Evolutionary conservation across 2,329 filamentous ascomycete species (phyloP).

Genomic region (Neofusicoccum parvum): DNA sequence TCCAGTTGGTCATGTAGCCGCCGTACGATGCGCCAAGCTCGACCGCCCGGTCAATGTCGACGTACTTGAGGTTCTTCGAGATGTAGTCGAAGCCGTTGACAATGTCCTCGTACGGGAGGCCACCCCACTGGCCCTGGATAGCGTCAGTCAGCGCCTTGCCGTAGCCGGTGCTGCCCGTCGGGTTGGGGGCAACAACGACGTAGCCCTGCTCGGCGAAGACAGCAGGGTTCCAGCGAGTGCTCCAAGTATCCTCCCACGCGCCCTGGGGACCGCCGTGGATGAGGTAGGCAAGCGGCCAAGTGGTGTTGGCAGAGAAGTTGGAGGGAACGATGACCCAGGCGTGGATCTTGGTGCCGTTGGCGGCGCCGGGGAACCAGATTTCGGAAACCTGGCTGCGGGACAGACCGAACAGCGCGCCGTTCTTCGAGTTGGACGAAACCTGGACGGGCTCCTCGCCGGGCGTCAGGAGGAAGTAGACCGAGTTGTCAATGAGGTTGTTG

Average conservation of each 20-base stretch:
- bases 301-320: slow-evolving; percentile 68
- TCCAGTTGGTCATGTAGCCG: slow-evolving; percentile 68
- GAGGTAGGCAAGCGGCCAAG: slow-evolving; percentile 76
- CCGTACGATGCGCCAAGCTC: slow-evolving; percentile 66
- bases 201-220: slow-evolving; percentile 88
- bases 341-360: slow-evolving; percentile 63
- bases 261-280: slow-evolving; percentile 84
- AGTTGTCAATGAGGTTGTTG: slow-evolving; percentile 73
- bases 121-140: slow-evolving; percentile 82
- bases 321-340: slow-evolving; percentile 67
- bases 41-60: slow-evolving; percentile 70
- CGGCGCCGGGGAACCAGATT: slow-evolving; percentile 69
- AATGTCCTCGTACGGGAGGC: slow-evolving; percentile 79
- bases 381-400: slow-evolving; percentile 65
- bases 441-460: slow-evolving; percentile 29
- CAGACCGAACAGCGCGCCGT: slow-evolving; percentile 68
- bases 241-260: slow-evolving; percentile 76
- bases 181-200: slow-evolving; percentile 78
- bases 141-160: slow-evolving; percentile 76
- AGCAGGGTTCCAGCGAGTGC: slow-evolving; percentile 82
- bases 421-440: slow-evolving; percentile 66
- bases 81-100: slow-evolving; percentile 78
- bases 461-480: slow-evolving; percentile 55
- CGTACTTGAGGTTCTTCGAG: slow-evolving; percentile 63
- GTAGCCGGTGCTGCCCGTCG: slow-evolving; percentile 81